Base-by-base conservation (phyloP, 805 yeast genomes). In the Tetrapisispora arboricola region DNA sequence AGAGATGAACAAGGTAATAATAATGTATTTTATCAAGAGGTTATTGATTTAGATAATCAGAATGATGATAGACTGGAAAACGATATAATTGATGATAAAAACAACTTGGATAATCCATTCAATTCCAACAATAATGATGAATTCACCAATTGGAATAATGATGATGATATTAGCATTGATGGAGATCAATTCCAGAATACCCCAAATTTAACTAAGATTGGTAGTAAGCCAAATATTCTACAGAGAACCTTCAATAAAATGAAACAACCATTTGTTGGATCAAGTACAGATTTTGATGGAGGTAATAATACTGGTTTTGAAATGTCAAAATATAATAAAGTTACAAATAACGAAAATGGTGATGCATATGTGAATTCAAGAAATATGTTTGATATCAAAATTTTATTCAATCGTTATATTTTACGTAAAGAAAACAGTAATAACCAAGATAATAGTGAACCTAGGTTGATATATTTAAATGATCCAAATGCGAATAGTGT, bases 381-480 rank as follows among this genome's bases (percentile, higher is more conserved):
- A 26, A 58, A 61, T 34, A 56, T 50, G 38, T 67, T 66, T 39
- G 61, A 67, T 43, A 61, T 68, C 8, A 62, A 65, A 30, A 47
- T 60, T 12, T 43, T 68, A 9, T 65, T 69, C 57, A 57, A 64
- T 37, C 63, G 49, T 41, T 51, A 63, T 30, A 53, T 57, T 11
- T 40, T 60, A 24, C 55, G 71, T 32, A 63, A 64, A 10, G 49
- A 51, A n/a, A 26, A 13, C 2, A 11, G 42, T 2, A 15, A 19
- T 1, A 26, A 36, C 0, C 38, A 36, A 7, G 50, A 45, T 6
- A 31, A 46, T 9, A 50, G 53, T n/a, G 76, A 75, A 8, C 84
- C 86, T 22, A 70, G 92, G 45, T 53, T 70, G n/a, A 79, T 90
- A 18, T 69, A 73, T 50, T 57, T 88, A 38, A 84, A 84, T 66